These are phyloP conservation scores for Orbilia quercus DNA, from an alignment of 2,329 filamentous ascomycete species.

Conservation along the genomic window DNA sequence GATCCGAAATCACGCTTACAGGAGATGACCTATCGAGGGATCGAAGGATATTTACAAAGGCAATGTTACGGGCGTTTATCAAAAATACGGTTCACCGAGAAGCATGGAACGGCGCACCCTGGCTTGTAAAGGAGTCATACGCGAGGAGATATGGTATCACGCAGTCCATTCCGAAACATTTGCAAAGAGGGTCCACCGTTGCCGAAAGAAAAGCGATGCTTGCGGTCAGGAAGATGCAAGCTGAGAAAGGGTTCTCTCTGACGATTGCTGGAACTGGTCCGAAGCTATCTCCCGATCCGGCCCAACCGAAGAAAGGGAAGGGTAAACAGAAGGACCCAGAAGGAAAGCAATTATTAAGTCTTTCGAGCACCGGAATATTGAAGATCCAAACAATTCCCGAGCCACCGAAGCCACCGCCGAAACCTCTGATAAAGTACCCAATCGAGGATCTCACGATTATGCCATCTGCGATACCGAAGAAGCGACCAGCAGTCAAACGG, in stretches of 20 bases:
- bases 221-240: slow-evolving; percentile 71
- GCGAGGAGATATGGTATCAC: slow-evolving; percentile 87
- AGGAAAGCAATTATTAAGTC: slow-evolving; percentile 28
- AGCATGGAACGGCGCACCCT: slow-evolving; percentile 94
- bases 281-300: slow-evolving; percentile 38
- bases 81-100: slow-evolving; percentile 94
- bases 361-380: slow-evolving; percentile 27
- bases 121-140: slow-evolving; percentile 89
- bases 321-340: slow-evolving; percentile 46
- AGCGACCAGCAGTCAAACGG: slow-evolving; percentile 81
- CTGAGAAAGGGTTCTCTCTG: slow-evolving; percentile 47
- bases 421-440: slow-evolving; percentile 87
- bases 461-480: slow-evolving; percentile 71
- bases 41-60: slow-evolving; percentile 91
- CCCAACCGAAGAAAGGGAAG: slow-evolving; percentile 36
- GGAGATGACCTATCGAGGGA: slow-evolving; percentile 79
- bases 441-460: slow-evolving; percentile 91
- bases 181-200: slow-evolving; percentile 82
- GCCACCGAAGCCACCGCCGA: slow-evolving; percentile 72
- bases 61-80: slow-evolving; percentile 90
- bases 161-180: slow-evolving; percentile 82
- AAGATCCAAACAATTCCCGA: slow-evolving; percentile 57
- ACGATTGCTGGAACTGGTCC: slow-evolving; percentile 53
- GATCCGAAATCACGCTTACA: slow-evolving; percentile 73
- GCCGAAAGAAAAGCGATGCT: slow-evolving; percentile 79